phyloP scores from a whole-genome alignment of 768 basidiomycete species.

The Termitomyces eurrhizus region DNA sequence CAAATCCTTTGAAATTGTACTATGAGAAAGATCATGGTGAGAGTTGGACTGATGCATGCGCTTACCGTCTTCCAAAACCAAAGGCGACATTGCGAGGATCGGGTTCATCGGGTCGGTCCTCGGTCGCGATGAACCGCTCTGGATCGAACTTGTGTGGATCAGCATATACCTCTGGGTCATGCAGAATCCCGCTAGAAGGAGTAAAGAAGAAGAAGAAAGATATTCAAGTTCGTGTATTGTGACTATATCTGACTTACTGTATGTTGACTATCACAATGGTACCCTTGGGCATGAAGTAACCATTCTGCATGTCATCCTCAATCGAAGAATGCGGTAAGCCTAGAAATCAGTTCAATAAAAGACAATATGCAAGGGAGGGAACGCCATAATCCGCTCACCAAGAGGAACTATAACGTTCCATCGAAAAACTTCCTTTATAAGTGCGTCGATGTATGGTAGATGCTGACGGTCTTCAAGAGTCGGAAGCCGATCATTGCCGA shows the following conservation, averaged over 20 bases:
- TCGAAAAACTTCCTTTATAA: conserved; percentile 52
- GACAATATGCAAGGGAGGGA: neutral
- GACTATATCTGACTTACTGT: neutral
- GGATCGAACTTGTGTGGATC: no score
- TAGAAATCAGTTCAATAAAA: neutral
- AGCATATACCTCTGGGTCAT: no score
- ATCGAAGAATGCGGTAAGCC: neutral
- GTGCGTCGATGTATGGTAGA: conserved; percentile 32
- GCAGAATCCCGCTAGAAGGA: no score
- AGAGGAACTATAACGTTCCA: conserved; percentile 43
- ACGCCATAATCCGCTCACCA: conserved; percentile 21
- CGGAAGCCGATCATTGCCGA: conserved; percentile 57
- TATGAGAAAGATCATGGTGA: neutral
- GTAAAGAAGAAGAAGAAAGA: neutral
- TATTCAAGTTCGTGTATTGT: neutral
- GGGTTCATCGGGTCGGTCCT: no score
- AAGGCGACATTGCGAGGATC: no score
- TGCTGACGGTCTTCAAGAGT: conserved; percentile 46
- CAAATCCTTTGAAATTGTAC: neutral
- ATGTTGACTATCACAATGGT: neutral
- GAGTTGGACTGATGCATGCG: neutral
- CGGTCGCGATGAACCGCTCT: no score
- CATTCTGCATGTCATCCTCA: neutral
- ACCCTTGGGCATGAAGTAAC: neutral
- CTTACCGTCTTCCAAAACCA: no score